These are phyloP conservation scores for Croton setiger DNA, from an alignment of 441 rosid genomes.

Conservation along the genomic window DNA sequence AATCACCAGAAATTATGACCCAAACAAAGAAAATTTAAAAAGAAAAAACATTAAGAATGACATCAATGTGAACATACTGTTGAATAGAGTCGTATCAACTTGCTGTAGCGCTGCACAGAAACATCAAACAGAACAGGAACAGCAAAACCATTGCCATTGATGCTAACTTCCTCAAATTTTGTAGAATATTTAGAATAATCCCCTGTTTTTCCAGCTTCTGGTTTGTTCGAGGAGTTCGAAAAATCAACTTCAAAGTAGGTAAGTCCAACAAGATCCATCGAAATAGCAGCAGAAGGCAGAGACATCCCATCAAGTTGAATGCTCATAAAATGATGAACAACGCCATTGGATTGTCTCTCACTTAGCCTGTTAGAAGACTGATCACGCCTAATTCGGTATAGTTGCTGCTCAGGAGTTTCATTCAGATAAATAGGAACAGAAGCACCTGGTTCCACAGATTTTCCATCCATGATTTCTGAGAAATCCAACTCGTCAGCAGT, in stretches of 20 bases:
- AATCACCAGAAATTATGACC: conserved; percentile 25
- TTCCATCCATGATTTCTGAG: conserved; percentile 46
- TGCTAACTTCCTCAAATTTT: conserved; percentile 34
- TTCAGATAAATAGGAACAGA: conserved; percentile 69
- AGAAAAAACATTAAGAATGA: neutral
- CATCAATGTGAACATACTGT: conserved; percentile 55
- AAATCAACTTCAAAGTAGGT: conserved; percentile 88
- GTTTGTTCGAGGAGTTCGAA: conserved; percentile 47
- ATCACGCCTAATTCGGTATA: conserved; percentile 44
- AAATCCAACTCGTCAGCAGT: conserved; percentile 41
- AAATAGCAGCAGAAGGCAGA: conserved; percentile 69
- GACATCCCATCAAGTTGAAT: conserved; percentile 82
- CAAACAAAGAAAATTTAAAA: conserved; percentile 17
- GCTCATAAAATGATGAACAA: conserved; percentile 71
- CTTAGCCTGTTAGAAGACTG: conserved; percentile 55
- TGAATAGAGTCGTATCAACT: conserved; percentile 81
- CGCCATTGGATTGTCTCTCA: conserved; percentile 62
- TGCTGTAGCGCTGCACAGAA: conserved; percentile 80
- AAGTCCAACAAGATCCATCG: conserved; percentile 92
- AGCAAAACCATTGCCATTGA: conserved; percentile 51
- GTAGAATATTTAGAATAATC: conserved; percentile 31
- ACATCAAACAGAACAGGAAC: conserved; percentile 94
- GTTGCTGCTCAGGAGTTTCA: conserved; percentile 60
- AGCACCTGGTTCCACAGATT: conserved; percentile 65
- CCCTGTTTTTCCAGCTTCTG: conserved; percentile 22